Conservation (phyloP, 371 early-diverging fungal genomes). For the Rhizopus arrhizus region DNA sequence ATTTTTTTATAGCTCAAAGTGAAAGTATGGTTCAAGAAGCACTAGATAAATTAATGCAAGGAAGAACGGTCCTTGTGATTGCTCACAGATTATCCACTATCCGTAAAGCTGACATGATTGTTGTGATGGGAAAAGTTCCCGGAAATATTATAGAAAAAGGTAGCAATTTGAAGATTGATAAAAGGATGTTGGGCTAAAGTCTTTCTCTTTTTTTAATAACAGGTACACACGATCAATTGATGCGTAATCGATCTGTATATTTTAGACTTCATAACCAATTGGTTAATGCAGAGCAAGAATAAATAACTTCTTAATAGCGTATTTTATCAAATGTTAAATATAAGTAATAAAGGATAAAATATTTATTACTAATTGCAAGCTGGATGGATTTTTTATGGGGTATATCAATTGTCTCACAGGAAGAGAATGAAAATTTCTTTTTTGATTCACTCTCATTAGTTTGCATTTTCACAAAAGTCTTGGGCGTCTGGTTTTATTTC, state of each 20-base stretch:
- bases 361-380: no score
- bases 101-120: slow-evolving; percentile 67
- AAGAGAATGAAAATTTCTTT: not conserved
- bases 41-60: slow-evolving; percentile 65
- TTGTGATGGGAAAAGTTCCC: slow-evolving; percentile 64
- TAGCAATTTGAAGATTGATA: slow-evolving; percentile 2
- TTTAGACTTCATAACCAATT: slow-evolving; percentile 50
- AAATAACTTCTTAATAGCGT: not conserved
- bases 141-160: slow-evolving; percentile 70
- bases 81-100: slow-evolving; percentile 80
- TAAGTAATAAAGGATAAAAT: no score
- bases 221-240: slow-evolving; percentile 61
- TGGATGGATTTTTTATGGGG: no score
- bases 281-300: slow-evolving; percentile 23
- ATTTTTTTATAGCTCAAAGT: slow-evolving; percentile 51
- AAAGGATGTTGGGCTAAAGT: not conserved
- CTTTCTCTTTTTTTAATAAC: not conserved
- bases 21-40: slow-evolving; percentile 75
- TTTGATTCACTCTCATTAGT: not conserved
- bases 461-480: no score
- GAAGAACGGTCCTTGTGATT: slow-evolving; percentile 76
- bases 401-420: not conserved
- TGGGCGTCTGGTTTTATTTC: not conserved
- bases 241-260: slow-evolving; percentile 55
- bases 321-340: no score